A percentile compares a stretch with the other conserved stretches of the same genome.
phyloP scores from a whole-genome alignment of 805 yeast species.

The Candida gorgasii region DNA sequence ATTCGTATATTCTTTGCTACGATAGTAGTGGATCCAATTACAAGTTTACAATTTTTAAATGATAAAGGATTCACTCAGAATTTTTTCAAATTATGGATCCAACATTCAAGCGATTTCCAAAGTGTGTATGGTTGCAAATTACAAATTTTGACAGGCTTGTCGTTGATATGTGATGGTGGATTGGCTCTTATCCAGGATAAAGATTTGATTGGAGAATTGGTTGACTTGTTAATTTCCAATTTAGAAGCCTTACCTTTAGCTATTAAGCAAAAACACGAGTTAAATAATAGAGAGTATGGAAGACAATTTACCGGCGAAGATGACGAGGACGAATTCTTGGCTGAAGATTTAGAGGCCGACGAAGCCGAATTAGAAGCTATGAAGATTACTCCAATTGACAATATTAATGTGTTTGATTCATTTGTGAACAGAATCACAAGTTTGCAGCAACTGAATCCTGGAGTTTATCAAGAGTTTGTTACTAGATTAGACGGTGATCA shows the following conservation, averaged over 20 bases:
- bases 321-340: conserved; percentile 30
- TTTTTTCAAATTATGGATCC: conserved; percentile 50
- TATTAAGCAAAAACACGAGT: conserved; percentile 46
- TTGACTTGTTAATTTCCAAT: conserved; percentile 41
- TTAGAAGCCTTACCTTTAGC: conserved; percentile 50
- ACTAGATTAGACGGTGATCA: conserved; percentile 39
- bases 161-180: conserved; percentile 36
- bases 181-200: conserved; percentile 28
- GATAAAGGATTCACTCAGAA: conserved; percentile 37
- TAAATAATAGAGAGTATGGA: conserved; percentile 41
- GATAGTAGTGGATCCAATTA: conserved; percentile 38
- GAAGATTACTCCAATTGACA: conserved; percentile 77
- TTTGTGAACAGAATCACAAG: conserved; percentile 56
- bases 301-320: conserved; percentile 29
- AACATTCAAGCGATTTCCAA: conserved; percentile 45
- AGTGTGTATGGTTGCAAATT: conserved; percentile 59
- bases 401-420: conserved; percentile 66
- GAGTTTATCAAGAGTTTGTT: conserved; percentile 51
- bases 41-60: conserved; percentile 36
- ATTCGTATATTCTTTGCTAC: conserved; percentile 45
- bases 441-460: conserved; percentile 49
- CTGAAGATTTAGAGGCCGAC: conserved; percentile 49
- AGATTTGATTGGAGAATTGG: conserved; percentile 37
- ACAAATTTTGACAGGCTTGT: conserved; percentile 48
- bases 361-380: conserved; percentile 84